These are phyloP conservation scores for Sporodiniella umbellata DNA, from an alignment of 371 early-diverging fungal genomes.

Conservation along the genomic window DNA sequence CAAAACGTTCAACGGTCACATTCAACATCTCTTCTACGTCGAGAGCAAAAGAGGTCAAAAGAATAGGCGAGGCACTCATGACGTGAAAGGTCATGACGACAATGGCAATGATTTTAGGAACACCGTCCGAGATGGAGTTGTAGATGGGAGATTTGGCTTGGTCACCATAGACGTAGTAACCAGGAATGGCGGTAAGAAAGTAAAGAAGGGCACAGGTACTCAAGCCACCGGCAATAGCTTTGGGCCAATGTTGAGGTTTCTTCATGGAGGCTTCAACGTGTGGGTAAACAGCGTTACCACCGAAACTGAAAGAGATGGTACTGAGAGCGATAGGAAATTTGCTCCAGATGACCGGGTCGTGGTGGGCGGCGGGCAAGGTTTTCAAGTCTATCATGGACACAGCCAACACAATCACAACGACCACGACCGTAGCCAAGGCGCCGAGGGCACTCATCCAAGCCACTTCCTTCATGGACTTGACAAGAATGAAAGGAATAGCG, in stretches of 20 bases:
- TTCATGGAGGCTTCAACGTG: conserved; percentile 85
- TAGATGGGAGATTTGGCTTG: conserved; percentile 68
- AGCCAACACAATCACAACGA: conserved; percentile 43
- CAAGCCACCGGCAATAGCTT: conserved; percentile 63
- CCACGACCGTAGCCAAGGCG: conserved; percentile 42
- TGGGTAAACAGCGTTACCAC: conserved; percentile 81
- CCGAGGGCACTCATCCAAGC: conserved; percentile 60
- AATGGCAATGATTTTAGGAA: conserved; percentile 59
- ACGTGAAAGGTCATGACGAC: conserved; percentile 78
- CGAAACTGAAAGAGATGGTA: conserved; percentile 73
- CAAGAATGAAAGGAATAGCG: conserved; percentile 51
- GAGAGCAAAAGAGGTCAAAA: conserved; percentile 70
- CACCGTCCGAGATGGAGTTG: conserved; percentile 64
- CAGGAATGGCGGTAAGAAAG: conserved; percentile 68
- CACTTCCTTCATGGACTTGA: conserved; percentile 59
- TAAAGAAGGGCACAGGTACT: conserved; percentile 74
- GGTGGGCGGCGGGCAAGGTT: conserved; percentile 17
- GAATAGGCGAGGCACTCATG: conserved; percentile 73
- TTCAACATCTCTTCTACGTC: conserved; percentile 57
- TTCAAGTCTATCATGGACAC: conserved; percentile 29
- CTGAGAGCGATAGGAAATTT: conserved; percentile 55
- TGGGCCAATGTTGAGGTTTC: conserved; percentile 69
- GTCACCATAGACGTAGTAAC: conserved; percentile 81
- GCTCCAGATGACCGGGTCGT: conserved; percentile 45
- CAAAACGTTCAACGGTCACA: conserved; percentile 45